These are phyloP conservation scores for Suhomyces prunicola DNA, from an alignment of 805 yeast species.

Conservation along the genomic window DNA sequence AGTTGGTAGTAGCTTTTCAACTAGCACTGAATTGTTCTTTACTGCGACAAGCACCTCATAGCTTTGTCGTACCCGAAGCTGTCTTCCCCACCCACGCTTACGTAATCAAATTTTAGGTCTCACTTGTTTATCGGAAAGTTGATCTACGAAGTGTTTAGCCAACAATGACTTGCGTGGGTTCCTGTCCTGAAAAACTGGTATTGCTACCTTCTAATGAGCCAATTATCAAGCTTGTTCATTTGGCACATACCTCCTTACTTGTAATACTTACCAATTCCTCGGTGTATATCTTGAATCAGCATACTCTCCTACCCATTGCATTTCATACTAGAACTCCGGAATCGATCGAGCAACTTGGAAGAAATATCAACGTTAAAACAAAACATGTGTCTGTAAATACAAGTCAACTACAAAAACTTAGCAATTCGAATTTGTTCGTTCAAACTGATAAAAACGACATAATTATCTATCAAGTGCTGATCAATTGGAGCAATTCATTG, in stretches of 20 bases:
- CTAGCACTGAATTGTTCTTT: not conserved
- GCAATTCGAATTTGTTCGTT: constrained; percentile 34
- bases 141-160: not conserved
- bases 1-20: not conserved
- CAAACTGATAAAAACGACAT: constrained; percentile 38
- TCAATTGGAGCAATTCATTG: constrained; percentile 29
- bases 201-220: constrained; percentile 19
- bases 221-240: constrained; percentile 17
- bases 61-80: not conserved
- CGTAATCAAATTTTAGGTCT: not conserved
- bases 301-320: constrained; percentile 41
- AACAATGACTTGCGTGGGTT: constrained; percentile 36
- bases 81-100: not conserved
- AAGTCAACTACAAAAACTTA: constrained; percentile 26
- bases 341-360: constrained; percentile 47
- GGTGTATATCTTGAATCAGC: constrained; percentile 28
- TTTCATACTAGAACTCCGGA: constrained; percentile 43
- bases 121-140: not conserved
- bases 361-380: constrained; percentile 39
- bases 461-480: constrained; percentile 39
- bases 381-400: constrained; percentile 37
- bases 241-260: constrained; percentile 26
- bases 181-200: constrained; percentile 27
- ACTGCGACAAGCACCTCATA: not conserved
- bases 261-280: constrained; percentile 27